Evolutionary conservation across 1,284 basidiomycete genomes (phyloP).

Genomic region (Leccinum fallax): DNA sequence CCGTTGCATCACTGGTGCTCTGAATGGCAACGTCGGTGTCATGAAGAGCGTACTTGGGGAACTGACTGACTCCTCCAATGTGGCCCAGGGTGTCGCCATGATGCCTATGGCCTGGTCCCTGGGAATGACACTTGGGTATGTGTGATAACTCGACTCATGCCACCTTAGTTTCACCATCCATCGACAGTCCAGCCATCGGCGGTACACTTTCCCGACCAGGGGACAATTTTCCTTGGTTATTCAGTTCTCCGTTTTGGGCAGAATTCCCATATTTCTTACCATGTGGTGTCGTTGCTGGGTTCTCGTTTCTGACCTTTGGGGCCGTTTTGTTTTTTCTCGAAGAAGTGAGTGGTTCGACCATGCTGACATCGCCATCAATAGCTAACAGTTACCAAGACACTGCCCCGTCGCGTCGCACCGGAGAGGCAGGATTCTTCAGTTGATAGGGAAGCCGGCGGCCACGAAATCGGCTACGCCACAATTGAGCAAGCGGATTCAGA

Average conservation of each 20-base stretch:
- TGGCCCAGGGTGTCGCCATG: constrained; percentile 50
- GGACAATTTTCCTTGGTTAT: constrained; percentile 48
- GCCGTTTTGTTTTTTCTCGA: constrained; percentile 45
- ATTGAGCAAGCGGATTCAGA: constrained; percentile 21
- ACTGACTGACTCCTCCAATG: constrained; percentile 53
- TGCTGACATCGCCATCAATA: neutral
- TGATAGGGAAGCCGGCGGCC: constrained; percentile 18
- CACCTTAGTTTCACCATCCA: neutral
- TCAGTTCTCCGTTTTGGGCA: constrained; percentile 49
- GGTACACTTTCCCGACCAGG: constrained; percentile 50
- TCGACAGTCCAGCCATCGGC: constrained; percentile 48
- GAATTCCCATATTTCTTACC: constrained; percentile 59
- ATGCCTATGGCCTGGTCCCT: constrained; percentile 52
- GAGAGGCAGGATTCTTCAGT: constrained; percentile 16
- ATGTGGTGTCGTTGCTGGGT: constrained; percentile 44
- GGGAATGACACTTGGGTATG: constrained; percentile 49
- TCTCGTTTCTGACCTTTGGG: constrained; percentile 37
- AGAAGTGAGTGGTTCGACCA: constrained; percentile 42
- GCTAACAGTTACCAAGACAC: constrained; percentile 21
- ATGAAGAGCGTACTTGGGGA: constrained; percentile 50
- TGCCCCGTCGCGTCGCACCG: constrained; percentile 12
- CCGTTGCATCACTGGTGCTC: constrained; percentile 51
- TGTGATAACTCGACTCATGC: neutral
- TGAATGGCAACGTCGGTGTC: constrained; percentile 59
- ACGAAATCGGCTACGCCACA: constrained; percentile 20